phyloP scores from a whole-genome alignment of 78 protist genomes.

The Chrysochromulina parva region DNA sequence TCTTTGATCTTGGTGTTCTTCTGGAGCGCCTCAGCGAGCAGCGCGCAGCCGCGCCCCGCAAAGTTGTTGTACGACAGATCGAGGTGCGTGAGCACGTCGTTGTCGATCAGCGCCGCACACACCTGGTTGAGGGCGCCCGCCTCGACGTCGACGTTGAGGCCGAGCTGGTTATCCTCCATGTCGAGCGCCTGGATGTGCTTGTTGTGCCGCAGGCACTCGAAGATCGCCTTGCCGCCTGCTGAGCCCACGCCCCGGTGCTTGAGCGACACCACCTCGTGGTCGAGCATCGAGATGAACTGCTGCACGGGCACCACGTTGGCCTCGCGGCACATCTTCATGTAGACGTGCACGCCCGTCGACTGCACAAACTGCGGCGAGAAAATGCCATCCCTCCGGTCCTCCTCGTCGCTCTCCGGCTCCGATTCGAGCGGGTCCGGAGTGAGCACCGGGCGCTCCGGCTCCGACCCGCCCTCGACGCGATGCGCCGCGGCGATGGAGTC shows the following conservation, averaged over 20 bases:
- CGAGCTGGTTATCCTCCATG: neutral
- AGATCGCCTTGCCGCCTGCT: neutral
- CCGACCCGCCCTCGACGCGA: neutral
- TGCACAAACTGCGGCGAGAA: neutral
- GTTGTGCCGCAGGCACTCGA: neutral
- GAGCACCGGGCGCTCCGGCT: neutral
- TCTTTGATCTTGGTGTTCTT: neutral
- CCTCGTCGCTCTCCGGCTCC: conserved; percentile 1
- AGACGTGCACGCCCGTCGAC: neutral
- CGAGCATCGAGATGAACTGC: neutral
- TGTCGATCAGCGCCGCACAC: neutral
- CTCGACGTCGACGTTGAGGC: neutral
- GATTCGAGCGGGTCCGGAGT: neutral
- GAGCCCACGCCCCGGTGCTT: neutral
- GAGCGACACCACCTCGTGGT: neutral
- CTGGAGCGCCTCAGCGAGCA: neutral
- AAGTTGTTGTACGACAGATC: neutral
- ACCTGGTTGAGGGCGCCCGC: neutral
- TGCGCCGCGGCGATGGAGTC: neutral
- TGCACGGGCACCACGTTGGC: neutral
- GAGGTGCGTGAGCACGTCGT: neutral
- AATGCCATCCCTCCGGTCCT: neutral
- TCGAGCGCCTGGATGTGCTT: neutral
- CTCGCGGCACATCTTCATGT: neutral
- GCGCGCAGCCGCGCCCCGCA: neutral